Evolutionary conservation across 495 filamentous ascomycete genomes (phyloP).

Genomic region (Mycothermus thermophilus): DNA sequence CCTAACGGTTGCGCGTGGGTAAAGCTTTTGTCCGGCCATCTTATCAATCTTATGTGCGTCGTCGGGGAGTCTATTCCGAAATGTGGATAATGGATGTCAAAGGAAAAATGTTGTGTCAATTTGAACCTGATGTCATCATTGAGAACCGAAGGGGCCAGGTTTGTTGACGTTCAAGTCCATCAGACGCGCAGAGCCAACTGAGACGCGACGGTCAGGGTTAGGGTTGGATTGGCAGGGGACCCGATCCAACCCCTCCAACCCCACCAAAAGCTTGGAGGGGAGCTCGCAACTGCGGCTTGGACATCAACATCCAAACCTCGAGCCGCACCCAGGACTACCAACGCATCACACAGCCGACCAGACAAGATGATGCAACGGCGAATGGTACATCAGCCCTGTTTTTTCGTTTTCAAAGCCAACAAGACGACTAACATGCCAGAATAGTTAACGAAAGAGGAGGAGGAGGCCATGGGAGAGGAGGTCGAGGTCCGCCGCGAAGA

Average conservation of each 20-base stretch:
- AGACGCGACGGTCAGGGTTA: neutral
- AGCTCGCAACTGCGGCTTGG: too few relatives aligned
- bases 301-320: too few relatives aligned
- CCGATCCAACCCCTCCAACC: neutral
- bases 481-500: constrained; percentile 89
- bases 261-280: neutral
- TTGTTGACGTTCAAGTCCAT: constrained; percentile 5
- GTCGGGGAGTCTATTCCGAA: too few relatives aligned
- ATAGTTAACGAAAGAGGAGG: constrained; percentile 88
- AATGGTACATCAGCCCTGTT: too few relatives aligned
- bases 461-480: constrained; percentile 60
- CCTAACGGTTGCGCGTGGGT: constrained; percentile 72
- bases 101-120: too few relatives aligned
- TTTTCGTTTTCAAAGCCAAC: too few relatives aligned
- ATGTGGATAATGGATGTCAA: too few relatives aligned
- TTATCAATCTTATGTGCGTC: too few relatives aligned
- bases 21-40: constrained; percentile 56
- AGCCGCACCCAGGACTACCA: neutral
- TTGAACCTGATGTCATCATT: too few relatives aligned
- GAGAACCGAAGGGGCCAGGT: neutral
- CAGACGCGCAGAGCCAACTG: neutral
- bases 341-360: neutral
- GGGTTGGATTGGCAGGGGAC: neutral
- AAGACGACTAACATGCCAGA: too few relatives aligned
- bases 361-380: constrained; percentile 17